phyloP scores from a whole-genome alignment of 192 early-diverging fungal species.

The Backusella sp. region DNA sequence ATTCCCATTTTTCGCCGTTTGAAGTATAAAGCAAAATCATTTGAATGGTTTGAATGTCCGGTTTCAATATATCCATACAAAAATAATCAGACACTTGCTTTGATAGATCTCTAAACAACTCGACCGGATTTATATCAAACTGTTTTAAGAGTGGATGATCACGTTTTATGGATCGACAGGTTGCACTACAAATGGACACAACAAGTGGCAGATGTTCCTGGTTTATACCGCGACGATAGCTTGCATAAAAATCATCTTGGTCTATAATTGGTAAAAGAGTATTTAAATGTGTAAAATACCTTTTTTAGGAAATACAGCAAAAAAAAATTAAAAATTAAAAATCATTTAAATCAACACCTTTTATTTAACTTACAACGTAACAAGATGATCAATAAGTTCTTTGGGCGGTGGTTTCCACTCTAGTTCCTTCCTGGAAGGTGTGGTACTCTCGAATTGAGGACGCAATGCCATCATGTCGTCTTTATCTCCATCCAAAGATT shows the following conservation, averaged over 20 bases:
- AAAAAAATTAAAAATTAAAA: background rate
- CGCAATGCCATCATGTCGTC: constrained; percentile 7
- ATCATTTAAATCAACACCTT: background rate
- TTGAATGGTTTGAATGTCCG: constrained; percentile 24
- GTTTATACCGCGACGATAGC: background rate
- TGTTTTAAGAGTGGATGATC: constrained; percentile 6
- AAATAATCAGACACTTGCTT: constrained; percentile 1
- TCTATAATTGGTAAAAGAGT: constrained; percentile 21
- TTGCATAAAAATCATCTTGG: constrained; percentile 19
- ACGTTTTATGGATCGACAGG: constrained; percentile 7
- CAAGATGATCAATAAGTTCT: constrained; percentile 17
- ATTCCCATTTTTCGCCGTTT: constrained; percentile 8
- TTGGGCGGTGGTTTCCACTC: constrained; percentile 21
- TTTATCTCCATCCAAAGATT: constrained; percentile 8
- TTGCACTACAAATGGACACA: constrained; percentile 9
- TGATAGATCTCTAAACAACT: constrained; percentile 10
- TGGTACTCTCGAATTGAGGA: background rate
- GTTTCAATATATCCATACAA: constrained; percentile 13
- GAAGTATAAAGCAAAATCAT: constrained; percentile 10
- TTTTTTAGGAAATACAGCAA: background rate
- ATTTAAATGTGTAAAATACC: constrained; percentile 27
- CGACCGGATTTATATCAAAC: background rate
- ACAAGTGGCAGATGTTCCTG: constrained; percentile 8
- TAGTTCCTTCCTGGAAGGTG: background rate
- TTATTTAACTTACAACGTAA: constrained; percentile 19